Base-by-base conservation (phyloP, 2,329 filamentous ascomycete genomes). In the Madurella mycetomatis region DNA sequence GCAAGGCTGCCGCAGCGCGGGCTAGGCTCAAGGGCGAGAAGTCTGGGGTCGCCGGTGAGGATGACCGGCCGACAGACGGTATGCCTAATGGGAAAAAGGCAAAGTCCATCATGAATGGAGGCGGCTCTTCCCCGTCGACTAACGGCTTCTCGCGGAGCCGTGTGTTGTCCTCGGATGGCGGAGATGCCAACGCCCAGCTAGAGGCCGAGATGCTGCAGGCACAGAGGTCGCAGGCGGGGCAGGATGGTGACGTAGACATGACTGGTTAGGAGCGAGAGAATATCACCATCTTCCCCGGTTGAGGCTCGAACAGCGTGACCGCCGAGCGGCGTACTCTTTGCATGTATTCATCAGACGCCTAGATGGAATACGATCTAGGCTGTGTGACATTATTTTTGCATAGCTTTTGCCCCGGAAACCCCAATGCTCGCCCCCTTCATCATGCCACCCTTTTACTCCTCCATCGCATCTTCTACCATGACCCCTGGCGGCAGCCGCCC, bases 401-500 rank as follows among this genome's bases (percentile, higher is more conserved):
- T 15, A 37, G 34, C 34, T 37, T 37, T 15, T 37, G 34, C 9
- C 34, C 11, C 34, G 9, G 34, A 37, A 37, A 37, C 34, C 34
- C 34, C 9, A 37, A 15, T 37, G 13, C 9, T 37, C 34, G 4
- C 11, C 15, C 34, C 44, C 19, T 9, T 31, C n/a, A 17, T n/a
- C 18, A 25, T 15, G 15, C 13, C 31, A 1, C 8, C 17, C 19
- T 85, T 40, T 55, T 70, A 86, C 65, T 85, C 81, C 71, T 86
- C 82, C 83, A 86, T 86, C 13, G 71, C 55, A 61, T 80, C 78
- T 41, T 74, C 77, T 44, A 75, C 76, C 37, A 81, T 76, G 32
- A 85, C 80, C 30, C 85, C 88, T 34, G 81, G 78, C 2, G 92
- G 92, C 70, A 97, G 79, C 66, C 88, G 79, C 1, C 94, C 94